A percentile compares a stretch with the other conserved stretches of the same genome.
Evolutionary conservation across 1,284 basidiomycete genomes (phyloP).

Genomic region (Takashimella koratensis): DNA sequence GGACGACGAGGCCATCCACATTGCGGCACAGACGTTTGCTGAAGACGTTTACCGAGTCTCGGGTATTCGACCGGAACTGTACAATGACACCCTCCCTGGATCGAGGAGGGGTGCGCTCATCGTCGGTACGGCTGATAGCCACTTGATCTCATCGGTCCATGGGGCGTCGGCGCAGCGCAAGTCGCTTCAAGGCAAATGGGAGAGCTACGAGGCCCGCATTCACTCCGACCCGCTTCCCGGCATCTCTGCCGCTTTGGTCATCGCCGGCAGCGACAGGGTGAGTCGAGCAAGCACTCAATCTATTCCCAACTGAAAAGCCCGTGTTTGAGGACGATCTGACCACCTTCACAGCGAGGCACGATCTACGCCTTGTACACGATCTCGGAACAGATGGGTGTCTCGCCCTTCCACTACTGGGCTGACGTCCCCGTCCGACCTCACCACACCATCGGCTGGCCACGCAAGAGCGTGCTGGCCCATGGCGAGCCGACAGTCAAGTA

Average conservation of each 20-base stretch:
- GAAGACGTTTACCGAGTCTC: constrained; percentile 61
- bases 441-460: constrained; percentile 53
- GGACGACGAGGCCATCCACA: constrained; percentile 51
- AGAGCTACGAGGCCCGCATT: constrained; percentile 56
- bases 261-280: constrained; percentile 63
- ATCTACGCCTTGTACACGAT: constrained; percentile 65
- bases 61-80: constrained; percentile 51
- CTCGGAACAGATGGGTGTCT: constrained; percentile 62
- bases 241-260: constrained; percentile 59
- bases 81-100: constrained; percentile 12
- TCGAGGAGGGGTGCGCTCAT: constrained; percentile 55
- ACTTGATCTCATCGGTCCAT: constrained; percentile 12
- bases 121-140: constrained; percentile 60
- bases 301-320: too few relatives aligned
- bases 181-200: constrained; percentile 60
- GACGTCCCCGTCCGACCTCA: constrained; percentile 60
- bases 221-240: constrained; percentile 59
- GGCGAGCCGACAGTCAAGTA: constrained; percentile 65
- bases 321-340: too few relatives aligned
- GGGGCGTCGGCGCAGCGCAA: constrained; percentile 40
- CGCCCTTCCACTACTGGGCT: constrained; percentile 51
- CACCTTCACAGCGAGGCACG: constrained; percentile 46
- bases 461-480: constrained; percentile 56
- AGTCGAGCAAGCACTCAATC: too few relatives aligned
- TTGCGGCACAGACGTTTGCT: constrained; percentile 59